Base-by-base conservation (phyloP, 179 eudicot genomes). In the Beta lomatogona region DNA sequence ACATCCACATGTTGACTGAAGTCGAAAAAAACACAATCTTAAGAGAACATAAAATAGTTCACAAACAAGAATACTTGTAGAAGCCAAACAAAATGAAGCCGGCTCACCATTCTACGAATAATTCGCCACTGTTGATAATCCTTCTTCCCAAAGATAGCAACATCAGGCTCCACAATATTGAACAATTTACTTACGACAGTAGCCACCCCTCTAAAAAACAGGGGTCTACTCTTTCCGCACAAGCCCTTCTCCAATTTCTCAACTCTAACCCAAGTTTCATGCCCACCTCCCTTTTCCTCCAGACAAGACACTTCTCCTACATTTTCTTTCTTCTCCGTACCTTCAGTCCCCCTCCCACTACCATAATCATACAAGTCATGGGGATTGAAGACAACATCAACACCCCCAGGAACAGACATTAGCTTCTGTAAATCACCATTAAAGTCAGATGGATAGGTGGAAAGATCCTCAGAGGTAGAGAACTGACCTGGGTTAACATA, bases 41-140 rank as follows among this genome's bases (percentile, higher is more conserved):
- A 16, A 5, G 31, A 11, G 8, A 77, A 46, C 44, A 64, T n/a
- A 53, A 2, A 14, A 9, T 53, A 31, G 54, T 4, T 52, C 9
- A 8, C 59, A 50, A 22, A 25, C 70, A 59, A 68, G 58, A 71
- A 12, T n/a, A 61, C 1, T 4, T 60, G 45, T 4, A 46, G 31
- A 57, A 63, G 50, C 53, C 15, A 5, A 54, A 19, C 22, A 13
- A 72, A 67, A 18, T 36, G 16, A 48, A 46, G 44, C 36, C 15
- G 52, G 44, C 93, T 87, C 22, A 96, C 99, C 99, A 96, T 91
- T 69, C 90, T 79, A 65, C 80, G 79, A 68, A 96, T 89, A 50
- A 96, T 77, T 52, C 91, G 78, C 97, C 96, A 96, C 61, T 96
- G 98, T 88, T 96, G 99, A 87, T 94, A 96, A 91, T 96, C 99